Conservation (phyloP, 2,329 filamentous ascomycete genomes). For the Ophiocordyceps polyrhachis-furcata region DNA sequence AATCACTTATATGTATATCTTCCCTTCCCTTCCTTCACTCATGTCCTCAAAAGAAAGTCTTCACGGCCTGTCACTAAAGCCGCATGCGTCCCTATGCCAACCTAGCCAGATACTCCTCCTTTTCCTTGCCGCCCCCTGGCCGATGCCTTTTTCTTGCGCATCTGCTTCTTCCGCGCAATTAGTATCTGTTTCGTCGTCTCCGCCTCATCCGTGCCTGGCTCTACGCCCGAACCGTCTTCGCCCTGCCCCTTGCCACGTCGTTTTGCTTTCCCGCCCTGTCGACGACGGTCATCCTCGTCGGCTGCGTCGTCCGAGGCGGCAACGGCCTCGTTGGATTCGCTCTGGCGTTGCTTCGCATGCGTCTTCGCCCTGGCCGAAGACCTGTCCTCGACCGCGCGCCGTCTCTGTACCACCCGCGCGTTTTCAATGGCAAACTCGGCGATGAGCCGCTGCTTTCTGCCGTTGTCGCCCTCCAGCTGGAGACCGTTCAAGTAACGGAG, state of each 20-base stretch:
- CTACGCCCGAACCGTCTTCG: neutral
- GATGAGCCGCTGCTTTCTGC: slow-evolving; percentile 76
- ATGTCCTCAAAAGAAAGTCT: too few species aligned
- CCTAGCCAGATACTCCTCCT: neutral
- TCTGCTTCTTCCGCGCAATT: slow-evolving; percentile 68
- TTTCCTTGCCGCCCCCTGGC: slow-evolving; percentile 9
- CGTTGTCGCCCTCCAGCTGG: slow-evolving; percentile 36
- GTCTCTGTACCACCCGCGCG: slow-evolving; percentile 75
- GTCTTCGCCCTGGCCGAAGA: slow-evolving; percentile 9
- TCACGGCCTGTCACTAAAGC: neutral
- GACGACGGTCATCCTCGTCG: neutral
- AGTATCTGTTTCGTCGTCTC: slow-evolving; percentile 46
- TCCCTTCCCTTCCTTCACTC: too few species aligned
- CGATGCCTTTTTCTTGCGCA: slow-evolving; percentile 48
- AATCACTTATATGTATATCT: too few species aligned
- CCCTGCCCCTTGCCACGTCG: neutral
- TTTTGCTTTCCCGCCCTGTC: neutral
- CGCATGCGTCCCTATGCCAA: neutral
- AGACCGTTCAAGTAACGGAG: slow-evolving; percentile 83
- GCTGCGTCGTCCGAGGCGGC: slow-evolving; percentile 11
- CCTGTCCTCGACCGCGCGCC: slow-evolving; percentile 23
- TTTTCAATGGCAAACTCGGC: slow-evolving; percentile 98
- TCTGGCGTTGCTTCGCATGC: neutral
- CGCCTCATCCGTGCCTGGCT: slow-evolving; percentile 10
- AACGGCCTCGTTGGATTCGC: neutral